Evolutionary conservation across 2,329 filamentous ascomycete genomes (phyloP), one percentile per base, ranked within the genome.

Genomic region (Fusarium begoniae): DNA sequence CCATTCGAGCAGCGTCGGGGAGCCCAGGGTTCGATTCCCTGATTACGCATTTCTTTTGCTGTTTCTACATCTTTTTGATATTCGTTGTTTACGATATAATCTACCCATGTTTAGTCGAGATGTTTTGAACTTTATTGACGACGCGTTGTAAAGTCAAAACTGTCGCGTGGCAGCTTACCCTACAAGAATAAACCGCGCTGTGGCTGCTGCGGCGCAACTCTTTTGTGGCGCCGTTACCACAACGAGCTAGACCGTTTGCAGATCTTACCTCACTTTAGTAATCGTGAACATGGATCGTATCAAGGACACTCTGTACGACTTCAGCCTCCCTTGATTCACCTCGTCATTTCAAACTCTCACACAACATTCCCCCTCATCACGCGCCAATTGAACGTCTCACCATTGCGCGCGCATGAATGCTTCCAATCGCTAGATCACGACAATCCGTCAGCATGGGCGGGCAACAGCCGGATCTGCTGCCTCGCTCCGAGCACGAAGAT

Each of bases 381-480:
- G 20, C 45, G 13, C 14, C 28, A 32, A 37, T 24, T 50, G 7
- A 20, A 44, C 2, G 2, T 4, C 11, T 26, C 20, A 13, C 8
- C 8, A 35, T 1, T 38, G 63, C 17, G 50, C 53, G 43, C 53
- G 70, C 61, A 75, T 75, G 73, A 66, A 70, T 69, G 63, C 73
- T 69, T 62, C 53, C 73, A 58, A 61, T 66, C 66, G 69, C 64
- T 48, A 61, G 72, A 62, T 54, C 60, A 67, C 50, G 72, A 70
- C 61, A 75, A 48, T 57, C 68, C 58, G 63, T 30, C 70, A 74
- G 51, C 18, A 76, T 76, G 72, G 73, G 73, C 26, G 66, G 58
- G 57, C 51, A 65, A 45, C 65, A 65, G 63, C 55, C 66, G 26
- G 75, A 73, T 44, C 59, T 74, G 59, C 71, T 73, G 67, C 67